phyloP scores from a whole-genome alignment of 306 rosid species.

The Cucurbita argyrosperma region DNA sequence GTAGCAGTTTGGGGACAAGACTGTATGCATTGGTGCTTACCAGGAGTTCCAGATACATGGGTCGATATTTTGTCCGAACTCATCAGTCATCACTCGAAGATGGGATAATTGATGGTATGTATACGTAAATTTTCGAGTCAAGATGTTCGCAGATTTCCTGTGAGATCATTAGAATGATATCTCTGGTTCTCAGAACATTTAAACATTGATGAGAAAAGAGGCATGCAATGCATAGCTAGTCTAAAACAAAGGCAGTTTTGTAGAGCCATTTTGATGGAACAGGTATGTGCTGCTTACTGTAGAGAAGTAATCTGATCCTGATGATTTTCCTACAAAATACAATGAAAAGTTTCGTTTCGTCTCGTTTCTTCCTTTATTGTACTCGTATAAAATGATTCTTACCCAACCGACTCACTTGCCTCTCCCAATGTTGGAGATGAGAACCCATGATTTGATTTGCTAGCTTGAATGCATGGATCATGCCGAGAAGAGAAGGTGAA shows the following conservation, averaged over 20 bases:
- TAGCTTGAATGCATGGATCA: too few species aligned
- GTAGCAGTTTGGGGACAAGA: constrained; percentile 81
- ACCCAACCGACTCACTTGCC: too few species aligned
- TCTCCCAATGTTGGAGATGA: too few species aligned
- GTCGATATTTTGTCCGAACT: constrained; percentile 55
- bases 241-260: not conserved
- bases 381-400: not conserved
- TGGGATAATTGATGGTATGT: not conserved
- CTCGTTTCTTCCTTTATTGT: not conserved
- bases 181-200: not conserved
- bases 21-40: constrained; percentile 94
- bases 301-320: not conserved
- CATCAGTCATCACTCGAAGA: constrained; percentile 5
- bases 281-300: not conserved
- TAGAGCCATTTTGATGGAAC: not conserved
- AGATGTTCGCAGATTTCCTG: not conserved
- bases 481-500: too few species aligned
- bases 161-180: not conserved
- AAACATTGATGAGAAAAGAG: not conserved
- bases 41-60: constrained; percentile 86
- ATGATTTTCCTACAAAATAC: not conserved
- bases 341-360: not conserved
- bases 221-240: not conserved
- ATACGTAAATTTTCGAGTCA: not conserved
- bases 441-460: too few species aligned